Conservation (phyloP, 192 early-diverging fungal species). For the Coemansia sp. region DNA sequence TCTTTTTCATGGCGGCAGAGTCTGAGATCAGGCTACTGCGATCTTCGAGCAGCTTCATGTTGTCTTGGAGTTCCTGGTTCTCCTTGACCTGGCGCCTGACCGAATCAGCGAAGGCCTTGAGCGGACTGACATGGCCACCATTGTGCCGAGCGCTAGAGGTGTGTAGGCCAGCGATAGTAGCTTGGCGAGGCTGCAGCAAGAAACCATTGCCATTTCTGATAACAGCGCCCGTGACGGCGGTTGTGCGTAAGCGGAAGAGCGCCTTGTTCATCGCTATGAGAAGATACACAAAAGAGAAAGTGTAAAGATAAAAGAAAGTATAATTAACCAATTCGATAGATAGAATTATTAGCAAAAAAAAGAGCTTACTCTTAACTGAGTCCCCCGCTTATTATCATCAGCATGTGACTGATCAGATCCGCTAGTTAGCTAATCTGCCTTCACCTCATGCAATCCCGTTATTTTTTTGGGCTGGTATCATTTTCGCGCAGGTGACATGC, state of each 20-base stretch:
- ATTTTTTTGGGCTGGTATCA: background rate
- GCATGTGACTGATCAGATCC: background rate
- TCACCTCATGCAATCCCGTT: background rate
- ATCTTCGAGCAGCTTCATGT: slow-evolving; percentile 88
- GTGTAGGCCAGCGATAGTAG: slow-evolving; percentile 25
- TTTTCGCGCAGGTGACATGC: background rate
- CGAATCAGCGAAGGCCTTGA: slow-evolving; percentile 85
- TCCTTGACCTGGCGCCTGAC: slow-evolving; percentile 91
- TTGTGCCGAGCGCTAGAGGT: slow-evolving; percentile 30
- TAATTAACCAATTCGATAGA: background rate
- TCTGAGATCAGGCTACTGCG: slow-evolving; percentile 80
- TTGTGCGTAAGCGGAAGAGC: slow-evolving; percentile 26
- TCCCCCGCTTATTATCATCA: background rate
- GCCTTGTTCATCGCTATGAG: slow-evolving; percentile 29
- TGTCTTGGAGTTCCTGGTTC: slow-evolving; percentile 90
- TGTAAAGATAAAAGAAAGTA: background rate
- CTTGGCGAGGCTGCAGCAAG: slow-evolving; percentile 8
- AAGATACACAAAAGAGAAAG: slow-evolving; percentile 5
- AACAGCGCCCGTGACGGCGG: slow-evolving; percentile 1
- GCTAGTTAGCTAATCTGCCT: background rate
- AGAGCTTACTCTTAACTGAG: background rate
- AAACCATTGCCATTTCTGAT: background rate
- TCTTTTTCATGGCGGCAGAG: slow-evolving; percentile 84
- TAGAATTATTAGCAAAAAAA: background rate
- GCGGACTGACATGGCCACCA: slow-evolving; percentile 59